Evolutionary conservation across 108 stramenopile genomes (phyloP).

Genomic region (Skeletonema marinoi): DNA sequence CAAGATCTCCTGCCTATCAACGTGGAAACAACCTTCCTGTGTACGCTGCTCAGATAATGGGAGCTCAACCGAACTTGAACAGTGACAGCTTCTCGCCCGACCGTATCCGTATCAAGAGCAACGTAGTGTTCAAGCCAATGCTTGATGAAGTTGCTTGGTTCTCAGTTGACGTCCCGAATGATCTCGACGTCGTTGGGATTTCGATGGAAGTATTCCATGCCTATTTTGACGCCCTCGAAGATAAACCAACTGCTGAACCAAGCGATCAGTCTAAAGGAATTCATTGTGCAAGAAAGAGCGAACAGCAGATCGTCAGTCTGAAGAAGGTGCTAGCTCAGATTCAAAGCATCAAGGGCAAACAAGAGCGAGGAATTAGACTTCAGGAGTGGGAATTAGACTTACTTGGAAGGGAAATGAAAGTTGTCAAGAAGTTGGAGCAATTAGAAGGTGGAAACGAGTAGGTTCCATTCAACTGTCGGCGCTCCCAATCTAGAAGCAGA

Average conservation of each 20-base stretch:
- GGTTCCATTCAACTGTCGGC: not conserved
- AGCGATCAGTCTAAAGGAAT: not conserved
- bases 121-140: slow-evolving; percentile 19
- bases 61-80: slow-evolving; percentile 18
- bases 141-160: slow-evolving; percentile 5
- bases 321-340: slow-evolving; percentile 7
- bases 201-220: slow-evolving; percentile 18
- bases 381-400: slow-evolving; percentile 1
- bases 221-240: slow-evolving; percentile 3
- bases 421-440: not conserved
- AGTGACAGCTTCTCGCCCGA: slow-evolving; percentile 10
- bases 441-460: not conserved
- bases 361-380: not conserved
- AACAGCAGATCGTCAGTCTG: not conserved
- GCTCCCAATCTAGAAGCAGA: no score
- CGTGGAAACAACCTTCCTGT: slow-evolving; percentile 5
- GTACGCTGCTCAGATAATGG: slow-evolving; percentile 13
- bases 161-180: slow-evolving; percentile 2
- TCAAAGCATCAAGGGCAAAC: slow-evolving; percentile 1
- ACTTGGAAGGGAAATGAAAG: not conserved
- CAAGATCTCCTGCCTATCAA: not conserved
- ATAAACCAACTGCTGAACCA: not conserved
- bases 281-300: not conserved
- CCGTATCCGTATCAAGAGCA: slow-evolving; percentile 23
- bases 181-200: not conserved